phyloP scores from a whole-genome alignment of 164 flowering plant species.

The Nymphaea thermarum region DNA sequence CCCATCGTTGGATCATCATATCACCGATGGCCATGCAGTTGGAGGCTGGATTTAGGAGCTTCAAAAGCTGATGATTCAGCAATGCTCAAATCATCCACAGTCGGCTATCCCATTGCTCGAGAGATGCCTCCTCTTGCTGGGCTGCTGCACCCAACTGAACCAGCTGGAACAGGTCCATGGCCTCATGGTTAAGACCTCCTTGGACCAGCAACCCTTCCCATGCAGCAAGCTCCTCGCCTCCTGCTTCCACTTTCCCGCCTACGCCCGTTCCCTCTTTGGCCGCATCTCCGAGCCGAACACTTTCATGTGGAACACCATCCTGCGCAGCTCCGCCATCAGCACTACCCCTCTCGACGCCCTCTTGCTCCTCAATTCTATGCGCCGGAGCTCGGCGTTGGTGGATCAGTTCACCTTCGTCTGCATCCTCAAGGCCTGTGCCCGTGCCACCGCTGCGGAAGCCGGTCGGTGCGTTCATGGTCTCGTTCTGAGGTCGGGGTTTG shows the following conservation, averaged over 20 bases:
- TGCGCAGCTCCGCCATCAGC: slow-evolving; percentile 24
- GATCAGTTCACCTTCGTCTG: slow-evolving; percentile 27
- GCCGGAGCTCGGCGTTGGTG: slow-evolving; percentile 7
- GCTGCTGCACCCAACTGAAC: slow-evolving; percentile 12
- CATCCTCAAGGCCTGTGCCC: slow-evolving; percentile 26
- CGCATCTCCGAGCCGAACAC: slow-evolving; percentile 19
- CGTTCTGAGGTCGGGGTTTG: slow-evolving; percentile 5
- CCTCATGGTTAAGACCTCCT: slow-evolving; percentile 24
- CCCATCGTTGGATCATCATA: no score
- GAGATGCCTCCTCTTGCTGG: slow-evolving; percentile 5
- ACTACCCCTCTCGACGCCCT: slow-evolving; percentile 16
- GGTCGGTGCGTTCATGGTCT: slow-evolving; percentile 26
- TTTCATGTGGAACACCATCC: slow-evolving; percentile 32
- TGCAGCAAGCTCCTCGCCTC: slow-evolving; percentile 33
- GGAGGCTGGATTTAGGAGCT: no score
- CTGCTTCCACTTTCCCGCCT: slow-evolving; percentile 13
- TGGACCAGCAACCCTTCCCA: slow-evolving; percentile 15
- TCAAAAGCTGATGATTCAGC: not conserved
- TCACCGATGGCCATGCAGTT: no score
- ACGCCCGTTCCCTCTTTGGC: slow-evolving; percentile 26
- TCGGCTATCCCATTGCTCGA: not conserved
- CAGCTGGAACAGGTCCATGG: slow-evolving; percentile 28
- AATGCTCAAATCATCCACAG: not conserved
- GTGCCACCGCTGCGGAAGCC: slow-evolving; percentile 5
- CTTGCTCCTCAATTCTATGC: slow-evolving; percentile 16